Evolutionary conservation across 1,284 basidiomycete genomes (phyloP).

Genomic region (Schizophyllum commune): DNA sequence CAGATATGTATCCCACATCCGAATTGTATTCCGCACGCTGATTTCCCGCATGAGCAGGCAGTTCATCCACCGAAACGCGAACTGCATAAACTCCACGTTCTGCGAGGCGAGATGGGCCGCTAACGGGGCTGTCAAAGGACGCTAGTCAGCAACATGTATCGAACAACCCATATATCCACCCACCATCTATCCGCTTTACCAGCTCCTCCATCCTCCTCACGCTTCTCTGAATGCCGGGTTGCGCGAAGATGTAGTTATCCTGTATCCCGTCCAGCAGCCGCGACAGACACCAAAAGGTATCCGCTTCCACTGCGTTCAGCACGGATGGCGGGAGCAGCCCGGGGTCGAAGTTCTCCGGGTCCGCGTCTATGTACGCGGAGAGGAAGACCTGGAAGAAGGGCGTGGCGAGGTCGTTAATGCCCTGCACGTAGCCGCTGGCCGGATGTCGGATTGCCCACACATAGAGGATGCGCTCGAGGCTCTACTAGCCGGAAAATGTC

Average conservation of each 20-base stretch:
- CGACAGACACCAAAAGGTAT: constrained; percentile 95
- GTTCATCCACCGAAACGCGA: constrained; percentile 99
- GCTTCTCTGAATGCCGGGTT: constrained; percentile 90
- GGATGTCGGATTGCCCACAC: constrained; percentile 98
- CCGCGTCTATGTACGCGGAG: constrained; percentile 87
- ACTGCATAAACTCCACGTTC: constrained; percentile 97
- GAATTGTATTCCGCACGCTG: constrained; percentile 87
- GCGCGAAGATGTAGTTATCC: constrained; percentile 93
- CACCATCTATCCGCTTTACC: constrained; percentile 87
- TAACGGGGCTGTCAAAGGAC: constrained; percentile 55
- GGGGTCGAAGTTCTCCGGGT: constrained; percentile 84
- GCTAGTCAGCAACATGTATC: background rate
- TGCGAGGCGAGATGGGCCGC: constrained; percentile 78
- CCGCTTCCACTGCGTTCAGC: constrained; percentile 84
- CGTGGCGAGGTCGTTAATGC: constrained; percentile 94
- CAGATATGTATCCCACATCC: constrained; percentile 99
- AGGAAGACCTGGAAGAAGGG: constrained; percentile 95
- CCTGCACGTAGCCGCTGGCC: constrained; percentile 94
- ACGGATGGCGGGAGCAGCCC: constrained; percentile 60
- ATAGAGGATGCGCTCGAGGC: constrained; percentile 88
- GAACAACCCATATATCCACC: constrained; percentile 16
- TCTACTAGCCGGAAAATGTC: constrained; percentile 33
- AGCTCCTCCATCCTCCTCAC: constrained; percentile 90
- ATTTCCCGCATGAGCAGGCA: constrained; percentile 95
- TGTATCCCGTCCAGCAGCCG: constrained; percentile 93